phyloP scores from a whole-genome alignment of 2,329 filamentous ascomycete species.

The Diaporthe destruens region DNA sequence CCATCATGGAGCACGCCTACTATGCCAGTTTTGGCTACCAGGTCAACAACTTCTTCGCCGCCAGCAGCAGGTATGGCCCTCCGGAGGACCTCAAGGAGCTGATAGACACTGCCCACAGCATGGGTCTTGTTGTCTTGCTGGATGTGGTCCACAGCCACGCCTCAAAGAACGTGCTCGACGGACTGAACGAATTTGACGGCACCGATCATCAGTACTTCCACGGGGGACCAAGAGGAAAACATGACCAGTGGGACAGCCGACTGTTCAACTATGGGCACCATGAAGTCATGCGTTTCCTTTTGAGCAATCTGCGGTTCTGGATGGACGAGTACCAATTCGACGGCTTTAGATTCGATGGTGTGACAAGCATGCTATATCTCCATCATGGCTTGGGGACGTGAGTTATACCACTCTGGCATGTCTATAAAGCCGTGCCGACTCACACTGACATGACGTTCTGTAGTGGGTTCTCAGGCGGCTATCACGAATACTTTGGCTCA shows the following conservation, averaged over 20 bases:
- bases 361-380: slow-evolving; percentile 96
- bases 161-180: slow-evolving; percentile 96
- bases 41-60: slow-evolving; percentile 98
- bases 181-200: slow-evolving; percentile 95
- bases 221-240: slow-evolving; percentile 82
- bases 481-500: slow-evolving; percentile 96
- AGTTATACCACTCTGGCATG: slow-evolving; percentile 53
- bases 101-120: slow-evolving; percentile 90
- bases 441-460: slow-evolving; percentile 54
- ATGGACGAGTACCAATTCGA: slow-evolving; percentile 99
- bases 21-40: slow-evolving; percentile 99
- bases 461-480: slow-evolving; percentile 92
- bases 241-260: slow-evolving; percentile 96
- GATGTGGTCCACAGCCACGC: slow-evolving; percentile 98
- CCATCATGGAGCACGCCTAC: slow-evolving; percentile 99
- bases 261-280: slow-evolving; percentile 97
- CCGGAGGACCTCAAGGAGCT: slow-evolving; percentile 97
- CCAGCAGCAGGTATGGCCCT: slow-evolving; percentile 92
- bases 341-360: slow-evolving; percentile 97
- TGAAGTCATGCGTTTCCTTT: slow-evolving; percentile 93
- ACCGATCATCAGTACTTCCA: slow-evolving; percentile 98
- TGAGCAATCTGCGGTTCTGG: slow-evolving; percentile 97
- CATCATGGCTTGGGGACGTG: slow-evolving; percentile 98
- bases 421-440: not conserved
- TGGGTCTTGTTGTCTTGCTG: slow-evolving; percentile 91